phyloP scores from a whole-genome alignment of 2,329 filamentous ascomycete genomes.

The Ilyonectria mors-panacis region DNA sequence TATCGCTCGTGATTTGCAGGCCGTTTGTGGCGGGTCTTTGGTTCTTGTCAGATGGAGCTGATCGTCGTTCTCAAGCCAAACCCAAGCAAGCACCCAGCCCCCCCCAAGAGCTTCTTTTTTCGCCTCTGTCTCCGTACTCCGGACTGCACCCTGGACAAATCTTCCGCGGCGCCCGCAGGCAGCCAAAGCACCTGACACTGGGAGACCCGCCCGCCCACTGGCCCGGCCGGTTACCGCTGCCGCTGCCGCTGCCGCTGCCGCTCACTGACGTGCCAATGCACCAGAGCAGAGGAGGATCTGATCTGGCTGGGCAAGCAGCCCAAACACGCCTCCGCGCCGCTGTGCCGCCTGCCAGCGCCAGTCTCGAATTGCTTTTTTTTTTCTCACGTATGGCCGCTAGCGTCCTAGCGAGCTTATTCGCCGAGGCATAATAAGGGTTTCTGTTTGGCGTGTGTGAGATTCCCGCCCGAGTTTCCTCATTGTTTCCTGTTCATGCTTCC shows the following conservation, averaged over 20 bases:
- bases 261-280: slow-evolving; percentile 37
- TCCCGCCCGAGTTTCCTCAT: slow-evolving; percentile 14
- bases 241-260: slow-evolving; percentile 35
- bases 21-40: background rate
- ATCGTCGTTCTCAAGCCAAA: background rate
- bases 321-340: slow-evolving; percentile 16
- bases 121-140: background rate
- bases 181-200: slow-evolving; percentile 24
- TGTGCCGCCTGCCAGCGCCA: slow-evolving; percentile 20
- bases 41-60: background rate
- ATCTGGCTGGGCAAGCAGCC: slow-evolving; percentile 33
- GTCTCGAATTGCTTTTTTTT: slow-evolving; percentile 26
- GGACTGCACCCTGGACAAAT: slow-evolving; percentile 14
- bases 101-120: slow-evolving; percentile 7
- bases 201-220: slow-evolving; percentile 29
- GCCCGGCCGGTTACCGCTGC: slow-evolving; percentile 23
- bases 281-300: slow-evolving; percentile 26
- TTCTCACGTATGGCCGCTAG: slow-evolving; percentile 11
- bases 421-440: slow-evolving; percentile 18
- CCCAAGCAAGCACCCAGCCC: slow-evolving; percentile 5
- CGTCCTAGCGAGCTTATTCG: slow-evolving; percentile 23
- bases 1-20: slow-evolving; percentile 22
- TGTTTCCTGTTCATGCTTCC: slow-evolving; percentile 13
- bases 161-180: slow-evolving; percentile 18
- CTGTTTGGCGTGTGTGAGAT: slow-evolving; percentile 18